Evolutionary conservation across 2,329 filamentous ascomycete genomes (phyloP), one percentile per base, ranked within the genome.

Genomic region (Paracamarosporium sp.): DNA sequence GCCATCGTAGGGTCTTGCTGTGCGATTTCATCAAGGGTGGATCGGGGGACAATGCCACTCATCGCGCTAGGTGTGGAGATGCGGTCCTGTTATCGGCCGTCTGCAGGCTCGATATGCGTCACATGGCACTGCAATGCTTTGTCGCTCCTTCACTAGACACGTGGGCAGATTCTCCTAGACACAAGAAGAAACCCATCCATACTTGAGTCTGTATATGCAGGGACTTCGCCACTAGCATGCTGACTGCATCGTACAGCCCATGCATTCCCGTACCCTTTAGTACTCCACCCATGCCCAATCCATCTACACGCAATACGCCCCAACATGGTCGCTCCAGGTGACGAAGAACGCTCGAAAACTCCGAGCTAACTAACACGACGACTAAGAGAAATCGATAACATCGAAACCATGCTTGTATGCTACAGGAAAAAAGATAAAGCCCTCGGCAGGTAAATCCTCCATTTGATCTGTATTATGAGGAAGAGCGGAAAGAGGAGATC

Each of bases 221-320:
- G 41, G 27, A 28, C 52, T 7, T 33, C 22, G 35, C 35, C 52
- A 20, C 20, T 43, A 28, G 12, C 22, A 13, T 17, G 13, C 27
- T 20, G 20, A 55, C 43, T n/a, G n/a, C n/a, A n/a, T n/a, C n/a
- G 30, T 13, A 9, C 31, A 47, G 24, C 25, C 33, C 2, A 52
- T 44, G 24, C 50, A 38, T 11, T 35, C 20, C 35, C 20, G 27
- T 41, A 25, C 43, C 22, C 25, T 30, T 17, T n/a, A n/a, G n/a
- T n/a, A 46, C 33, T 45, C 44, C 51, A 54, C 24, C 33, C 48
- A 41, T 40, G 25, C 25, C 48, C 36, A 13, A n/a, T 27, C 48
- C 48, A 30, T 41, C 48, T 41, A 41, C 48, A 40, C 30, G 27
- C 31, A 50, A 38, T 28, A 33, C 47, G 33, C 47, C 47, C n/a